Evolutionary conservation across 495 filamentous ascomycete genomes (phyloP), one percentile per base, ranked within the genome.

Genomic region (Podospora didyma): DNA sequence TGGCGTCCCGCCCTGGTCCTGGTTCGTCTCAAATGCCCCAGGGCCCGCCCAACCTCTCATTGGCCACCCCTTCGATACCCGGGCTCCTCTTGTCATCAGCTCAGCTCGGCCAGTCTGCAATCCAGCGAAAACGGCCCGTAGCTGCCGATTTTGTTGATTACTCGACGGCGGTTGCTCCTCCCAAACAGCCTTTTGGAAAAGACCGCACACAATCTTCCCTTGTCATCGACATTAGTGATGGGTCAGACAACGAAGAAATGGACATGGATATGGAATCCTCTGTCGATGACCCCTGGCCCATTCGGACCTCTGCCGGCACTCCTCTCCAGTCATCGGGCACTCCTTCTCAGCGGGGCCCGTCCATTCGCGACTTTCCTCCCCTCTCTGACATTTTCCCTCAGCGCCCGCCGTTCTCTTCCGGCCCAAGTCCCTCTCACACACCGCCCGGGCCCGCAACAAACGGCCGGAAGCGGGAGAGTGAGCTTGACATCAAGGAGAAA

Each of bases 131-230:
- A 69, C 86, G 92, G 20, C 90, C 89, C n/a, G 87, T 89, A 44
- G 91, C 92, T 35, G 80, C 89, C 14, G 92, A 96, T 65, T 92
- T 96, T 59, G 84, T 86, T 51, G 77, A 77, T 44, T 83, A 83
- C 56, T 74, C 83, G 4, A 57, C 59, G 52, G 74, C 49, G 49
- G 49, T 61, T 12, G 67, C 65, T 16, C 66, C 77, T n/a, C 63
- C 77, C 26, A 94, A 89, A 64, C 82, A 84, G 49, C 79, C 82
- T 16, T 88, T 87, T 58, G 82, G 78, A 31, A 80, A 79, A 21
- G 69, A 68, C 37, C 74, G 75, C n/a, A 69, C 73, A 22, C 73
- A 83, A 19, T 64, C 66, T 5, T 73, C 71, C 10, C 65, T 88
- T 16, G 78, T 89, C 24, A 96, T 97, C 64, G 88, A 96, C 54